Evolutionary conservation across 1,139 yeast genomes (phyloP).

Genomic region (Magnusiomyces tetraspermus): DNA sequence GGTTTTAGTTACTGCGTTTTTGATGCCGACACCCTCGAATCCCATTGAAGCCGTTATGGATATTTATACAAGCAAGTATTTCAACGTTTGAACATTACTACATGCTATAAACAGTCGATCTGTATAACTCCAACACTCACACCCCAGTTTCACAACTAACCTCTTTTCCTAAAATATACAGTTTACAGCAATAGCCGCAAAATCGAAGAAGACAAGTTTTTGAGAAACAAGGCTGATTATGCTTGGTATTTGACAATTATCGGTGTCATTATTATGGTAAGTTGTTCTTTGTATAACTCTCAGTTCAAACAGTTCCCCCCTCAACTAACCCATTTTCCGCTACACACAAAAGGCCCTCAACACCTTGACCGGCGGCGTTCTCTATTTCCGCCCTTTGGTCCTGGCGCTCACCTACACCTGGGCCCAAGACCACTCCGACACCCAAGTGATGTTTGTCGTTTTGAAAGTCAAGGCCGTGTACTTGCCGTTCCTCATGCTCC

Average conservation of each 20-base stretch:
- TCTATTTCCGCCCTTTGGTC: slow-evolving; percentile 21
- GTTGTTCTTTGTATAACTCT: slow-evolving; percentile 11
- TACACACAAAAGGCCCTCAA: slow-evolving; percentile 15
- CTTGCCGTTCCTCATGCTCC: slow-evolving; percentile 29
- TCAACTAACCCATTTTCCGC: background rate
- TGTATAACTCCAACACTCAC: background rate
- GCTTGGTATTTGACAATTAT: slow-evolving; percentile 28
- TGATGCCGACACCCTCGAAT: slow-evolving; percentile 22
- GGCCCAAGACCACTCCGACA: slow-evolving; percentile 31
- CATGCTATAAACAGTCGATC: background rate
- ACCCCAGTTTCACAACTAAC: background rate
- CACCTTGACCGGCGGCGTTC: slow-evolving; percentile 20
- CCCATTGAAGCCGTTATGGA: slow-evolving; percentile 26
- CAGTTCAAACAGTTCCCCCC: background rate
- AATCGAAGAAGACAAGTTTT: slow-evolving; percentile 28
- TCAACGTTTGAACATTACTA: background rate
- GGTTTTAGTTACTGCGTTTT: slow-evolving; percentile 27
- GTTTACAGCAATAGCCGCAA: slow-evolving; percentile 29
- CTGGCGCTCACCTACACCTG: slow-evolving; percentile 32
- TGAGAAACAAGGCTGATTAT: slow-evolving; percentile 25
- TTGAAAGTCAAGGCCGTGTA: slow-evolving; percentile 29
- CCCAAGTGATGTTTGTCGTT: slow-evolving; percentile 25
- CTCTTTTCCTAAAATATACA: slow-evolving; percentile 9
- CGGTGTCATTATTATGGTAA: slow-evolving; percentile 26
- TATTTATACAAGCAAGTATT: slow-evolving; percentile 25